Evolutionary conservation across 2,329 filamentous ascomycete species (phyloP).

Genomic region (Trichothecium roseum): DNA sequence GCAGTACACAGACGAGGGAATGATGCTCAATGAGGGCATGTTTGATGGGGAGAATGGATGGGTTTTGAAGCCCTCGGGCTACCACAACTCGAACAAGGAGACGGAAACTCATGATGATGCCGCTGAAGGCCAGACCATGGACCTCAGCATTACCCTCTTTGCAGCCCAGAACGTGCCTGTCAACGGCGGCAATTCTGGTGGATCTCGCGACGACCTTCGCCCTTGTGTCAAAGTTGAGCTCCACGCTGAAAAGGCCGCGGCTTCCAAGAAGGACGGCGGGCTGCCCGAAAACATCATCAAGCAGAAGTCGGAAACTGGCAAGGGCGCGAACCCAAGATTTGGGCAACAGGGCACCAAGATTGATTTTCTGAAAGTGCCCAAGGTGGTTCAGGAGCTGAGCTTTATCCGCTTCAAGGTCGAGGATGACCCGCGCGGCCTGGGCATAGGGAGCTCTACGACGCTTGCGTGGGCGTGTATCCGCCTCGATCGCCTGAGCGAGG

Average conservation of each 20-base stretch:
- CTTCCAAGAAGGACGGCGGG: conserved; percentile 15
- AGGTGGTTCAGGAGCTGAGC: conserved; percentile 58
- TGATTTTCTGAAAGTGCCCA: conserved; percentile 45
- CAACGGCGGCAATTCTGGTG: conserved; percentile 16
- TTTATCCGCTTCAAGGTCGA: conserved; percentile 55
- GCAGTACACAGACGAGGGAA: conserved; percentile 88
- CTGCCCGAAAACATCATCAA: conserved; percentile 46
- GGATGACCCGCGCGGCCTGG: conserved; percentile 27
- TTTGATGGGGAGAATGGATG: conserved; percentile 79
- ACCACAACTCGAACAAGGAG: conserved; percentile 41
- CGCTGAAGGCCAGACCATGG: conserved; percentile 42
- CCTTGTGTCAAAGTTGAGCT: conserved; percentile 73
- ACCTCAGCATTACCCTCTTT: conserved; percentile 62
- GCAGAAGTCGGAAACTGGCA: conserved; percentile 42
- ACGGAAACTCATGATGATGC: conserved; percentile 31
- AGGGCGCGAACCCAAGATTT: conserved; percentile 56
- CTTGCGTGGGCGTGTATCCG: conserved; percentile 50
- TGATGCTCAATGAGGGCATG: conserved; percentile 97
- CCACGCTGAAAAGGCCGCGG: conserved; percentile 57
- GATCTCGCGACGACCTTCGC: conserved; percentile 33
- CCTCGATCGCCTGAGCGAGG: conserved; percentile 43
- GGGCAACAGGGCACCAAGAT: conserved; percentile 39
- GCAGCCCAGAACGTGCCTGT: conserved; percentile 60
- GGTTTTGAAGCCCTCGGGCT: conserved; percentile 73
- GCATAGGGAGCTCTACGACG: conserved; percentile 25